Conservation (phyloP, 164 flowering plant genomes). For the Cinnamomum micranthum region DNA sequence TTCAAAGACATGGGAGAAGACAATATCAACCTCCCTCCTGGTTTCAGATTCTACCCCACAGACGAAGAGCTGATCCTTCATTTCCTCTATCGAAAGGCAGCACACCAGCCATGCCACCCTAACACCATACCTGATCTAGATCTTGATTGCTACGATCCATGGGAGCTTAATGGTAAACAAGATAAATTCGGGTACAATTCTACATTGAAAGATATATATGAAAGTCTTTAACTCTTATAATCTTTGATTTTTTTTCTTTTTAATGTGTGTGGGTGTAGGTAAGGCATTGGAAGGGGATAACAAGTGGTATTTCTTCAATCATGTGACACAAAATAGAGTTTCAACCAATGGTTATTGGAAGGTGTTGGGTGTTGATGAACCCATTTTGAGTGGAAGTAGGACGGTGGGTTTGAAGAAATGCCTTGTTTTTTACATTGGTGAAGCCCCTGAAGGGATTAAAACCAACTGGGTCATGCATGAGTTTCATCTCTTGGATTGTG, state of each 20-base stretch:
- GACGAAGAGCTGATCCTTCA: slow-evolving; percentile 87
- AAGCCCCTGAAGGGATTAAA: slow-evolving; percentile 32
- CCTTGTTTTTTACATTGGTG: slow-evolving; percentile 40
- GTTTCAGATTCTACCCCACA: slow-evolving; percentile 70
- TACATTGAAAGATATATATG: neutral
- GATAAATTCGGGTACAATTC: neutral
- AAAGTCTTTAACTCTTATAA: too few species aligned
- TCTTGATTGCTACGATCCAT: slow-evolving; percentile 72
- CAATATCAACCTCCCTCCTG: slow-evolving; percentile 61
- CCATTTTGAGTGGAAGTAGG: slow-evolving; percentile 31
- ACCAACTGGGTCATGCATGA: slow-evolving; percentile 73
- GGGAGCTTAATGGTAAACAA: slow-evolving; percentile 73
- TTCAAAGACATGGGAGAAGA: slow-evolving; percentile 32
- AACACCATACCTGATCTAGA: slow-evolving; percentile 81
- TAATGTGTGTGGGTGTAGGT: slow-evolving; percentile 32
- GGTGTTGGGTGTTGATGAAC: slow-evolving; percentile 50
- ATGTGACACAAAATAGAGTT: slow-evolving; percentile 41
- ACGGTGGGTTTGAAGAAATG: slow-evolving; percentile 45
- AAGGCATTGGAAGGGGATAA: slow-evolving; percentile 68
- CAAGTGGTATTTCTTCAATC: slow-evolving; percentile 77
- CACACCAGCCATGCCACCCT: slow-evolving; percentile 61
- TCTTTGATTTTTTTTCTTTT: neutral
- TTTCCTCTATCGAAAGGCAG: slow-evolving; percentile 68
- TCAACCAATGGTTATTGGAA: slow-evolving; percentile 73
- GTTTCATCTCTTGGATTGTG: slow-evolving; percentile 37